phyloP scores from a whole-genome alignment of 495 filamentous ascomycete genomes.

The Hyaloscypha finlandica region DNA sequence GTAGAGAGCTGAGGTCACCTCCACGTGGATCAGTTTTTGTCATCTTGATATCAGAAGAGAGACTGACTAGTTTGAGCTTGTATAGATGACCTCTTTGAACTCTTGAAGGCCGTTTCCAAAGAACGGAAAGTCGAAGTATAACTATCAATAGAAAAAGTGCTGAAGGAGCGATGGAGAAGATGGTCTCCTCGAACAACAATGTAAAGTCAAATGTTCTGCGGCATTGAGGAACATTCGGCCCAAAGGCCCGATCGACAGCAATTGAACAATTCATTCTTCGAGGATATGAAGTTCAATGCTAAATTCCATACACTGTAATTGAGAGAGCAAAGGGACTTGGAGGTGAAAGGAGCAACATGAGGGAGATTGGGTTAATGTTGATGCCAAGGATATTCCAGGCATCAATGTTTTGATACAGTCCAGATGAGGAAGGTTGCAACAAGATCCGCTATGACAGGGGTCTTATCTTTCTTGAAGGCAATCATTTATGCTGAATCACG shows the following conservation, averaged over 20 bases:
- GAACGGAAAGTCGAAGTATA: conserved; percentile 46
- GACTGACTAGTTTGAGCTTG: conserved; percentile 17
- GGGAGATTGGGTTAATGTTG: neutral
- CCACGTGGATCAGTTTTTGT: no score
- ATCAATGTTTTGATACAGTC: no score
- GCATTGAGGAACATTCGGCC: conserved; percentile 6
- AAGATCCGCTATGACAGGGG: no score
- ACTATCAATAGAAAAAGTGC: conserved; percentile 44
- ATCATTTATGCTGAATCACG: no score
- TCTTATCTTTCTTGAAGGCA: no score
- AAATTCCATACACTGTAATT: no score
- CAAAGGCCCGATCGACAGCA: conserved; percentile 10
- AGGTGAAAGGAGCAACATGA: no score
- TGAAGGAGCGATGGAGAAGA: conserved; percentile 45
- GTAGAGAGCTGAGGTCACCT: neutral
- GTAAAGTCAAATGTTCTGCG: conserved; percentile 53
- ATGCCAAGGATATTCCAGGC: no score
- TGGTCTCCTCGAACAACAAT: conserved; percentile 54
- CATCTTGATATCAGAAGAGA: neutral
- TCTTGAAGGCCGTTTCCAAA: conserved; percentile 46
- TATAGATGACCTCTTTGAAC: conserved; percentile 31
- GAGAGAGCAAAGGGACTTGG: no score
- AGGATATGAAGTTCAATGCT: no score
- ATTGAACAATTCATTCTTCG: neutral
- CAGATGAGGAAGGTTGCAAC: no score